Evolutionary conservation across 1,139 yeast genomes (phyloP), one percentile per base, ranked within the genome.

Genomic region (Hemisphaericaspora xylofermentans): DNA sequence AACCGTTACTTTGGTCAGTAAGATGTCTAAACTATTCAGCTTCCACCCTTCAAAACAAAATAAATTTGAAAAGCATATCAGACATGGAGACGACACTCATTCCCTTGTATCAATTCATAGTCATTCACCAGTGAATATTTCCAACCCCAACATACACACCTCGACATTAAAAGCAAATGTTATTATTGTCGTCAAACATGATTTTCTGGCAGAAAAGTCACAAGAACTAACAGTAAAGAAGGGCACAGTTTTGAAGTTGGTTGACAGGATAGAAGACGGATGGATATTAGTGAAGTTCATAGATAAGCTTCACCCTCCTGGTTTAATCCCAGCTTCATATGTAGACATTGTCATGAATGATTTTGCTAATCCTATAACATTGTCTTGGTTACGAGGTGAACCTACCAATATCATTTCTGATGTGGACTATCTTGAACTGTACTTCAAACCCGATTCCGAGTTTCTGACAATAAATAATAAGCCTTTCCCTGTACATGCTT

Each of bases 341-440:
- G 64, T 66, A 14, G 70, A 65, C 40, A 66, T 67, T 25, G 71
- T 67, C 14, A 57, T 65, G 26, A 66, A 66, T 42, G 71, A 66
- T 45, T 42, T 55, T 3, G 39, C 44, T 4, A 57, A 61, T 37
- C 72, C 71, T 12, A 51, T 67, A 15, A 56, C 64, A 4, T 45
- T 56, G 25, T 48, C 51, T 36, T 66, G 72, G 72, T 49, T 67
- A 19, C 15, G 21, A 6, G 24, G 36, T 18, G 22, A 28, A 17
- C 24, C 33, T 22, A 13, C 27, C 7, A 36, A 43, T 30, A 37
- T 43, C 12, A 40, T 45, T 17, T 39, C 45, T 18, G 49, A 46
- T 14, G 42, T 46, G 21, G 44, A 46, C 31, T 53, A 46, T 38
- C 40, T 49, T 19, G 49, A 54, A 25, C 39, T 52, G 16, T 52